phyloP scores from a whole-genome alignment of 2,329 filamentous ascomycete species.

The Aureobasidium leucospermi region DNA sequence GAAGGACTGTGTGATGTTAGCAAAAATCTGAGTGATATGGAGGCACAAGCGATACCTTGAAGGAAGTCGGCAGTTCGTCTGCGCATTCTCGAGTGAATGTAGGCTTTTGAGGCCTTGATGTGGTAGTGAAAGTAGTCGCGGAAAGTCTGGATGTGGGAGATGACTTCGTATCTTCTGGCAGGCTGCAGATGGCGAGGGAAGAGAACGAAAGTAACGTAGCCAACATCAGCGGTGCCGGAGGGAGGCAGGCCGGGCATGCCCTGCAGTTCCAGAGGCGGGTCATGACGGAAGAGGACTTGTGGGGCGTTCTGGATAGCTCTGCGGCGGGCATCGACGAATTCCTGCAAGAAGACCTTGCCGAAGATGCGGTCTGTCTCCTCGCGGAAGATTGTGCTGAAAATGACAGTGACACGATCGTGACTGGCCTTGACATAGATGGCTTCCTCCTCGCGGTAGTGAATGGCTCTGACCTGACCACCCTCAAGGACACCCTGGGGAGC shows the following conservation, averaged over 20 bases:
- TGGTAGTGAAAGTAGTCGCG: slow-evolving; percentile 99
- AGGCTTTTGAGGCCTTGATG: slow-evolving; percentile 98
- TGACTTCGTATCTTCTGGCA: slow-evolving; percentile 87
- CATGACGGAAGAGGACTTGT: slow-evolving; percentile 92
- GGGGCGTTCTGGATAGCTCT: slow-evolving; percentile 97
- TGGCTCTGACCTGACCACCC: slow-evolving; percentile 87
- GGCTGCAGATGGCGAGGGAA: slow-evolving; percentile 91
- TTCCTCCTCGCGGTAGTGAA: slow-evolving; percentile 98
- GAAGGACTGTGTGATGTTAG: slow-evolving; percentile 60
- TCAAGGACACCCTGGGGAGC: slow-evolving; percentile 85
- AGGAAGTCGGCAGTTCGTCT: slow-evolving; percentile 96
- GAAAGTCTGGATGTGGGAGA: slow-evolving; percentile 99
- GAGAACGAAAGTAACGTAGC: slow-evolving; percentile 96
- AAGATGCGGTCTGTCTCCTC: slow-evolving; percentile 98
- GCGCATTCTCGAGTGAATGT: slow-evolving; percentile 97
- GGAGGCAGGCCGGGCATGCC: slow-evolving; percentile 74
- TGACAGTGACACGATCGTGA: slow-evolving; percentile 94
- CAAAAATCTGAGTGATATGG: background rate
- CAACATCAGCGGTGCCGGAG: slow-evolving; percentile 74
- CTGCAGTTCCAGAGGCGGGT: slow-evolving; percentile 86
- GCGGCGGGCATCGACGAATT: slow-evolving; percentile 93
- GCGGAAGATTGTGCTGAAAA: slow-evolving; percentile 96
- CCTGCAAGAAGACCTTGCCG: slow-evolving; percentile 96
- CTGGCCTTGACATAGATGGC: slow-evolving; percentile 98
- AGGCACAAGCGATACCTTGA: slow-evolving; percentile 58